Evolutionary conservation across 192 early-diverging fungal genomes (phyloP), one percentile per base, ranked within the genome.

Genomic region (Coemansia sp.): DNA sequence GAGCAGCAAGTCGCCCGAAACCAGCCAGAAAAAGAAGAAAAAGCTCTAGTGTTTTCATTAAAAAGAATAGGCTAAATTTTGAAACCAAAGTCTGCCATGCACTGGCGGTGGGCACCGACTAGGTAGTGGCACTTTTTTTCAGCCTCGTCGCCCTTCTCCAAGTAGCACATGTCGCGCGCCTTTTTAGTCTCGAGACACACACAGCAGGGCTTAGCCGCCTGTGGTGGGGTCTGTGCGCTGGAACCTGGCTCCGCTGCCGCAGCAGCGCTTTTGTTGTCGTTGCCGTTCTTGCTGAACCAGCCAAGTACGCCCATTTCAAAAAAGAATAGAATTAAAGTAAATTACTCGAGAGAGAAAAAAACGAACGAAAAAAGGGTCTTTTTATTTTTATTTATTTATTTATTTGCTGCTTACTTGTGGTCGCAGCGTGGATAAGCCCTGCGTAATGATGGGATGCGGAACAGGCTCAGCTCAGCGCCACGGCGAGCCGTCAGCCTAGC

Each of bases 111-210:
- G 20, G 91, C 89, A 59, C 86, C 84, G 68, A 98, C 93, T 50
- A 96, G 74, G 42, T 94, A 92, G 66, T 86, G 79, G 76, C 96
- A 98, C 67, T 91, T 90, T 61, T 92, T 88, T 71, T 98, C 95
- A 39, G 71, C 77, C 13, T 70, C 62, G 59, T 80, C 77, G 40
- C 95, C 94, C 2, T 87, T 82, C 34, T 85, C 83, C 59, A 98
- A 87, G 43, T 93, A 89, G 63, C 96, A 98, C 35, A 92, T 86
- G 74, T 96, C 95, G 59, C 95, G 87, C 38, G 81, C 86, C 72
- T 88, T 92, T 71, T 95, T 93, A 9, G 96, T 98, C 64, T 98
- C 96, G 33, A 93, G 94, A 70, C 96, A 98, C 18, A 93, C 93
- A 73, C 96, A 98, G 85, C 96, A 98, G 21, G 96, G 96, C 81